Conservation (phyloP, 176 grass and related monocot genomes). For the Bothriochloa decipiens region DNA sequence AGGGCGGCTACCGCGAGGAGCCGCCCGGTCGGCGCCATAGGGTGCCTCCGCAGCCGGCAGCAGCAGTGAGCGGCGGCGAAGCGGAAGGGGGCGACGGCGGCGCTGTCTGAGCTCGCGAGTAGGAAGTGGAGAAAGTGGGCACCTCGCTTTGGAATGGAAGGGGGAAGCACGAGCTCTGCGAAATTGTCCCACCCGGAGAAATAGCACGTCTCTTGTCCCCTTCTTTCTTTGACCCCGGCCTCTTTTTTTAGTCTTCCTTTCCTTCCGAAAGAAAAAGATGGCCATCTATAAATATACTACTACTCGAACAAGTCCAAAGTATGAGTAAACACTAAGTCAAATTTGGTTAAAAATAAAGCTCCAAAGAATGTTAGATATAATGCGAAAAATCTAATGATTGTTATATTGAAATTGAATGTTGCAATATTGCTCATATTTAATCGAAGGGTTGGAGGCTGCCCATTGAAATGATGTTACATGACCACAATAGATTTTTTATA, state of each 20-base stretch:
- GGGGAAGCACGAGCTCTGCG: too few relatives aligned
- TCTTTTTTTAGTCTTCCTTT: not conserved
- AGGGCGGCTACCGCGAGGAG: constrained; percentile 42
- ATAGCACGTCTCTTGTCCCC: not conserved
- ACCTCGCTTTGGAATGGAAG: constrained; percentile 30
- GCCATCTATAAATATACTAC: not conserved
- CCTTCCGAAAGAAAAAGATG: not conserved
- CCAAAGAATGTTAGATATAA: not conserved
- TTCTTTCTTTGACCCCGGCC: not conserved
- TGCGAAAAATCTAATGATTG: not conserved
- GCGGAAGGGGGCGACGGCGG: not conserved
- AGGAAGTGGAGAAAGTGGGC: constrained; percentile 31
- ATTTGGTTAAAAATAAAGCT: not conserved
- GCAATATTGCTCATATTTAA: not conserved
- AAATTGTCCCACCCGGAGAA: too few relatives aligned
- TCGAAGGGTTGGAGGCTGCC: too few relatives aligned
- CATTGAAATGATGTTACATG: too few relatives aligned
- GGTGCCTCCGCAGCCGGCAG: not conserved
- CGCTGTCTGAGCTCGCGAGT: not conserved
- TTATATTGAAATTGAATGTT: not conserved
- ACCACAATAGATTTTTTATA: too few relatives aligned
- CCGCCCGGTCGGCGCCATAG: constrained; percentile 36
- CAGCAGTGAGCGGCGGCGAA: not conserved
- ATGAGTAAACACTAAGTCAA: not conserved
- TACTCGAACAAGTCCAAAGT: not conserved